Evolutionary conservation across 169 alveolate species (phyloP).

Genomic region (Plasmodium relictum): DNA sequence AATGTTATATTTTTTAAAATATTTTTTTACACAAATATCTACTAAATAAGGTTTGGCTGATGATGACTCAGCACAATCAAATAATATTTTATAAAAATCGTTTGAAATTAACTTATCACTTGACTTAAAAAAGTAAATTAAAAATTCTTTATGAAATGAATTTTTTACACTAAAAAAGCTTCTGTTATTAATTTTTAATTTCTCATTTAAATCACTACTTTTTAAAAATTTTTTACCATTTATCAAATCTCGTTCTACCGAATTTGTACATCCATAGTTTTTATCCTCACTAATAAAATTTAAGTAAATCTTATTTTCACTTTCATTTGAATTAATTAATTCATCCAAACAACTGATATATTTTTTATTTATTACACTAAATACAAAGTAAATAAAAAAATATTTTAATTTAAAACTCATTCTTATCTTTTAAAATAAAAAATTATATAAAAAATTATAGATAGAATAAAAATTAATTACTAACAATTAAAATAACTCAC

Average conservation of each 20-base stretch:
- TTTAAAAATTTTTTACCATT: conserved; percentile 48
- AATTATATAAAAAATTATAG: no score
- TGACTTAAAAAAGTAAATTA: conserved; percentile 11
- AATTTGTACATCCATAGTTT: conserved; percentile 55
- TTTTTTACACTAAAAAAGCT: conserved; percentile 6
- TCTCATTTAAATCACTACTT: not conserved
- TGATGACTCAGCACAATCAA: conserved; percentile 66
- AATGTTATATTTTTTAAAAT: conserved; percentile 51
- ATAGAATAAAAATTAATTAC: no score
- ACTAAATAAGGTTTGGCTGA: conserved; percentile 75
- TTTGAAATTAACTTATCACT: conserved; percentile 8
- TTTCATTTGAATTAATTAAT: not conserved
- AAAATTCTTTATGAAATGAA: conserved; percentile 4
- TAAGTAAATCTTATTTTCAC: not conserved
- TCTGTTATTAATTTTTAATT: not conserved
- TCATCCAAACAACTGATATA: not conserved
- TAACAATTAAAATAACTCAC: no score
- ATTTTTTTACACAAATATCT: conserved; percentile 69
- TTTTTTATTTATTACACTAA: not conserved
- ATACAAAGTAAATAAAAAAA: not conserved
- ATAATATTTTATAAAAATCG: conserved; percentile 57
- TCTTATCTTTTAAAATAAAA: not conserved
- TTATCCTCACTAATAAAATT: conserved; percentile 14
- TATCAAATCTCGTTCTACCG: conserved; percentile 37
- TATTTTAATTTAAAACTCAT: not conserved